Base-by-base conservation (phyloP, 768 basidiomycete genomes). In the Amyloporia xantha region DNA sequence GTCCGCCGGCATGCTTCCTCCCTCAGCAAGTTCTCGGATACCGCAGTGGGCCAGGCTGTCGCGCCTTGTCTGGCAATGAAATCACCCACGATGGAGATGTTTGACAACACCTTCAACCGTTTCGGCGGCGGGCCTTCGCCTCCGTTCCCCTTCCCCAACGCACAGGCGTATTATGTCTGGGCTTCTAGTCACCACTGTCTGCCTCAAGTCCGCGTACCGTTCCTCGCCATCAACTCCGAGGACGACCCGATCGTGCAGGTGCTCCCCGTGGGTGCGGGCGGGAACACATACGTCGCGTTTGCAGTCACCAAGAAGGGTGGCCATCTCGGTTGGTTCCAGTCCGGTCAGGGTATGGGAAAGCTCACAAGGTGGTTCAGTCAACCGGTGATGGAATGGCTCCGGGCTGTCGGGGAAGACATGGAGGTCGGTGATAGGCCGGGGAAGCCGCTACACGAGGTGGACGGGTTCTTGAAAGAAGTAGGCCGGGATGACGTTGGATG, bases 251-350 rank as follows among this genome's bases (percentile, higher is more conserved):
- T 91, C 41, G 81, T 89, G 21, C 73, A 71, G 41, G 69, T 76
- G 47, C 71, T 83, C 37, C 86, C 85, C 21, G 72, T 75, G 62
- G 72, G 81, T 50, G 71, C 70, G 7, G 46, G 46, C 35, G 72
- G 71, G 23, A 79, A 78, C 54, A 69, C 69, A 4, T 74, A 75
- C 59, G 75, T 82, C 13, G 69, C 77, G 4, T 78, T 84, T 68
- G 79, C 69, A 20, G 60, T 83, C 40, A 89, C 90, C 0, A 64
- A 69, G 25, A 65, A 69, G n/a, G 90, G 87, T 1, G 87, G 88
- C 0, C 88, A 91, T 67, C 71, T 91, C 15, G 91, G 91, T 28
- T 94, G 88, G 88, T 90, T 89, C 57, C 76, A 86, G 65, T 12
- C 41, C 7, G 52, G 41, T 10, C 68, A 85, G 45, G 11, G 26